Evolutionary conservation across 2,329 filamentous ascomycete genomes (phyloP), one percentile per base, ranked within the genome.

Genomic region (Paradendryphiella salina): DNA sequence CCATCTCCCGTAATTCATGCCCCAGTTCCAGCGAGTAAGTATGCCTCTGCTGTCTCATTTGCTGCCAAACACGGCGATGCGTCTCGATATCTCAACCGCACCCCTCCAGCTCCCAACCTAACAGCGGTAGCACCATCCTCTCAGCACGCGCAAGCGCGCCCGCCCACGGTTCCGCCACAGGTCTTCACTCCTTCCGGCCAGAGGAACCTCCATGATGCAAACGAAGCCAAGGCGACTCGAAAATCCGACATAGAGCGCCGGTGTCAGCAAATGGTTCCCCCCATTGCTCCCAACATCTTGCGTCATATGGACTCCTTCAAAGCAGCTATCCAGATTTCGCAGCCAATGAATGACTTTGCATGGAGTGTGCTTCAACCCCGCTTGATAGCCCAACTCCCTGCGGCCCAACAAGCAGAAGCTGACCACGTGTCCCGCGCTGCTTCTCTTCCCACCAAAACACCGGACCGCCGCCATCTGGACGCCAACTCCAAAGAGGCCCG

Each of bases 221-320:
- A 82, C 34, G 82, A 84, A 63, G 76, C 86, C 15, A 89, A 87
- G 68, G 80, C 82, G 47, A 79, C 77, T 50, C 81, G 87, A 54
- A 83, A 82, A 66, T 76, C 79, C 11, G 88, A 90, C 60, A 91
- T 93, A 63, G 87, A 91, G 69, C 80, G 81, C 43, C 82, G 87
- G 21, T 89, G 86, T 64, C 74, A 82, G 69, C 77, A 81, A 39
- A 78, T 93, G 40, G 73, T 85, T 26, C 88, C 88, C 20, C 86
- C 88, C 1, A 75, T 93, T 49, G 74, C 77, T 40, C 74, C 84
- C 32, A 79, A 78, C 57, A 77, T 88, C 34, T 76, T 92, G 50
- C 80, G 80, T 47, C 85, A 87, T 64, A 88, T 90, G 72, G 81
- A 87, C 38, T 85, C 87, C 1, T 93, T 90, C 69, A 83, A 87